phyloP scores from a whole-genome alignment of 176 grass and related monocot species.

The Zea luxurians region DNA sequence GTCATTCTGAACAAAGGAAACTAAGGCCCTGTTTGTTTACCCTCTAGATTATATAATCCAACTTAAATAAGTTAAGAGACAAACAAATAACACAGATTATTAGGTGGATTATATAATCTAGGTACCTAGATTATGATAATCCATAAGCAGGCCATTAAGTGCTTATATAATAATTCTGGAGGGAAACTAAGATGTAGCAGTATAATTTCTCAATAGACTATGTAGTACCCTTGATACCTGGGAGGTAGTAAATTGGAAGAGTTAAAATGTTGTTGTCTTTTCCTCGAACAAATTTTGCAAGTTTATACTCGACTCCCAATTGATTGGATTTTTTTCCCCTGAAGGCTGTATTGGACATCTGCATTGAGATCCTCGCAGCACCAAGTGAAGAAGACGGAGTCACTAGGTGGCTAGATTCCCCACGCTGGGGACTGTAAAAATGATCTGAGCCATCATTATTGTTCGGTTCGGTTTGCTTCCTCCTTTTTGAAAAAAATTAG shows the following conservation, averaged over 20 bases:
- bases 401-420: constrained; percentile 66
- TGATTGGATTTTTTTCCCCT: background rate
- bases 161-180: no score
- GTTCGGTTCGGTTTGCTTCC: constrained; percentile 27
- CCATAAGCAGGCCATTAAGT: no score
- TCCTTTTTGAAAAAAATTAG: background rate
- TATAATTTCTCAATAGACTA: background rate
- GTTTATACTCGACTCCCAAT: background rate
- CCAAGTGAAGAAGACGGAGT: constrained; percentile 82
- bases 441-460: background rate
- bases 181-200: background rate
- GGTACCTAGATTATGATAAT: no score
- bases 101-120: no score
- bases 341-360: constrained; percentile 77
- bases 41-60: no score
- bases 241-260: background rate
- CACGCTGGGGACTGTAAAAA: background rate
- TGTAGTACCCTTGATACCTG: background rate
- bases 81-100: no score
- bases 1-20: background rate
- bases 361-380: constrained; percentile 75
- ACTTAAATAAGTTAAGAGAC: no score
- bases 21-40: no score
- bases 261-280: background rate
- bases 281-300: background rate